Percentiles rank a stretch among this genome's conserved stretches.
Evolutionary conservation across 768 basidiomycete species (phyloP).

Genomic region (Tricholoma furcatifolium): DNA sequence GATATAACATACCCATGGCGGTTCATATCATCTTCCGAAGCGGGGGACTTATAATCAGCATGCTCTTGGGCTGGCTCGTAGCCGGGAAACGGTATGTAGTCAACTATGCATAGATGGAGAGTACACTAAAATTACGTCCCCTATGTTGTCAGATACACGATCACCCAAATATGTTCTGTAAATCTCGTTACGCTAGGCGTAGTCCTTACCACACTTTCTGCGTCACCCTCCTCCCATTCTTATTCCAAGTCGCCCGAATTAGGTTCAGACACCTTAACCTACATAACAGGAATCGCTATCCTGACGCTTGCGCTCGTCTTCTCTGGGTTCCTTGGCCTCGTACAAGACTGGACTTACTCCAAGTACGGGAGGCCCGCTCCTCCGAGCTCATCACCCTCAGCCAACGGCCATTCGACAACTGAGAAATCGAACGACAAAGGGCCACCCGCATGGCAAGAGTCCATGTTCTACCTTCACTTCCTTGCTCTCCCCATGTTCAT

Average conservation of each 20-base stretch:
- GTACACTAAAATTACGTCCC: conserved; percentile 1
- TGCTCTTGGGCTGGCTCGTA: conserved; percentile 75
- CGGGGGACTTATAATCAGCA: conserved; percentile 81
- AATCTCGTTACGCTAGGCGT: conserved; percentile 82
- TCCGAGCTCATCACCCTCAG: conserved; percentile 4
- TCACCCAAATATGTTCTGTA: conserved; percentile 68
- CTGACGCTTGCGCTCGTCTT: conserved; percentile 77
- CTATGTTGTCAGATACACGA: conserved; percentile 53
- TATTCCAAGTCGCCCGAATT: conserved; percentile 13
- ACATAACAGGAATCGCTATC: conserved; percentile 70
- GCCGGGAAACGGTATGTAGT: conserved; percentile 56
- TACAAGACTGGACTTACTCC: conserved; percentile 81
- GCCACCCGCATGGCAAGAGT: conserved; percentile 71
- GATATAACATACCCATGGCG: conserved; percentile 81
- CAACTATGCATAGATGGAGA: not conserved
- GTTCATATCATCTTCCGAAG: conserved; percentile 95
- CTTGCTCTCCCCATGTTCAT: conserved; percentile 78
- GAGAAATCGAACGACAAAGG: not conserved
- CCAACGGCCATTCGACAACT: not conserved
- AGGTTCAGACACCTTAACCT: conserved; percentile 36
- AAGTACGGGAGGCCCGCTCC: conserved; percentile 31
- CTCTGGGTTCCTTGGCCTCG: conserved; percentile 77
- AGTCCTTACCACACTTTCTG: conserved; percentile 77
- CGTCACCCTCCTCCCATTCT: conserved; percentile 36
- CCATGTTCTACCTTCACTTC: conserved; percentile 89